These are phyloP conservation scores for Davidsoniella eucalypti DNA, from an alignment of 2,329 filamentous ascomycete species.

Conservation along the genomic window DNA sequence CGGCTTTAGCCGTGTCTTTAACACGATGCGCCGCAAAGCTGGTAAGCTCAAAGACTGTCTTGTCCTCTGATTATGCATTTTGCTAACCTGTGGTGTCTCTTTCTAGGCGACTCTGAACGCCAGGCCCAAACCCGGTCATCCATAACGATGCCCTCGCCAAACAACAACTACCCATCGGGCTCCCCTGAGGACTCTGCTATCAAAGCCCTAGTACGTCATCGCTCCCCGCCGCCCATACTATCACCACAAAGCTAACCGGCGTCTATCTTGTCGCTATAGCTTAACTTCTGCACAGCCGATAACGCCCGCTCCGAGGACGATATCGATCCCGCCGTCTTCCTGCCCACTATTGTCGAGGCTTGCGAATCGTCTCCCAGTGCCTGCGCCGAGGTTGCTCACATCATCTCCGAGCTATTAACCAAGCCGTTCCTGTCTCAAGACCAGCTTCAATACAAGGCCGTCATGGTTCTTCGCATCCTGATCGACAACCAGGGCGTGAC, in stretches of 20 bases:
- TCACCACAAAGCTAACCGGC: neutral
- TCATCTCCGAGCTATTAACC: constrained; percentile 68
- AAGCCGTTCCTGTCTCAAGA: constrained; percentile 50
- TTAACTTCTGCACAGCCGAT: constrained; percentile 10
- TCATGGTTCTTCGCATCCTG: constrained; percentile 89
- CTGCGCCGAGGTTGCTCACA: constrained; percentile 61
- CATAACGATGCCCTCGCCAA: neutral
- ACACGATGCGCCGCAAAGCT: constrained; percentile 7
- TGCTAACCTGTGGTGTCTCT: neutral
- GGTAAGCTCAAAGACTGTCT: neutral
- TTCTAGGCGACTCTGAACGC: neutral
- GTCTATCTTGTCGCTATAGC: neutral
- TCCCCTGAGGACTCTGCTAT: constrained; percentile 11
- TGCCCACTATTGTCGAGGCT: constrained; percentile 84
- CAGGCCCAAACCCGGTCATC: neutral
- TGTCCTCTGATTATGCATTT: neutral
- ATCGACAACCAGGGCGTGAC: constrained; percentile 69
- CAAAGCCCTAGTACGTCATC: constrained; percentile 7
- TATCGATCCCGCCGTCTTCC: constrained; percentile 70
- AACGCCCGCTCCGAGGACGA: constrained; percentile 7
- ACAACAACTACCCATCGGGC: constrained; percentile 3
- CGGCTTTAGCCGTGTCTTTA: constrained; percentile 9
- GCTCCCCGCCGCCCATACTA: neutral
- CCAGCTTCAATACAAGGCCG: constrained; percentile 80
- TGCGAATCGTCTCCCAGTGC: constrained; percentile 84